Evolutionary conservation across 306 rosid genomes (phyloP), one percentile per base, ranked within the genome.

Genomic region (Hylodesmum podocarpum): DNA sequence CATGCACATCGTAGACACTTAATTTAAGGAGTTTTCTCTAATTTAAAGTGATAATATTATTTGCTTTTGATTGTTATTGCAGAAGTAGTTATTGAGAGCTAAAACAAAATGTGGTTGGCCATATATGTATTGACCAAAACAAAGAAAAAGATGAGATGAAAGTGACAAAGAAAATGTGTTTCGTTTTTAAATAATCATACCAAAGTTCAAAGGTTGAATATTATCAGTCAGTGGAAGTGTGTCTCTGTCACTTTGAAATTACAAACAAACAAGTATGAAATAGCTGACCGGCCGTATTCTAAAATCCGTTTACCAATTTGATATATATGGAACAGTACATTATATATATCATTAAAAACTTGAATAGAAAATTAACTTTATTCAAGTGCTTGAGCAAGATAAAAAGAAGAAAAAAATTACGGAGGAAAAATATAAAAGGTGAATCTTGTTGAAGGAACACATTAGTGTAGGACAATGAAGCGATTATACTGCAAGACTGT

Each of bases 401-500:
- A 37, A 54, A 24, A 21, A 31, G 5, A 19, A 7, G 13, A 44
- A 49, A 34, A 33, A 7, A 62, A n/a, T n/a, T n/a, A n/a, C n/a
- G n/a, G n/a, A 1, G 16, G 14, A 14, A 1, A 22, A 64, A 49
- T 21, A 22, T 14, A 49, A 15, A 18, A 49, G n/a, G 31, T 18
- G 47, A 34, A 36, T 19, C 9, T 36, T 36, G 69, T 63, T 9
- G 21, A 3, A 0, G 3, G 47, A 34, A 4, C 64, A 22, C 33
- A 51, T 21, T 16, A n/a, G n/a, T n/a, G n/a, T n/a, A n/a, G n/a
- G 4, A 10, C 3, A 37, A 28, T 15, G 33, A 15, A 27, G 54
- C 9, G 49, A 76, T 51, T 76, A 77, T 28, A 10, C 15, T 21
- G 72, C 44, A 16, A 78, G 63, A 59, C 82, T 78, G 28, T 14